phyloP scores from a whole-genome alignment of 169 alveolate genomes.

The Cryptosporidium parvum region DNA sequence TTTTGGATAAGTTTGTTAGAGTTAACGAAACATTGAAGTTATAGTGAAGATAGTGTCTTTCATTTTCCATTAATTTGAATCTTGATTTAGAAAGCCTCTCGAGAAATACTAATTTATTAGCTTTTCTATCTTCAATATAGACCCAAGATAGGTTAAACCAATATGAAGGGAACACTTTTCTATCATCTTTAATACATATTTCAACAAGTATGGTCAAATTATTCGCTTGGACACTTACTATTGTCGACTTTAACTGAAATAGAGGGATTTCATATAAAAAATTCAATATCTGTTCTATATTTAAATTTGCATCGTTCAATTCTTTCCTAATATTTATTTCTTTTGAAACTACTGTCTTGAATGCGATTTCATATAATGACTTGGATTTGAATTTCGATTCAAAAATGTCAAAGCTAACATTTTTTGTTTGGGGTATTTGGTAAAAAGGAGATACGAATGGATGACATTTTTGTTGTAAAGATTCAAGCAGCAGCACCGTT shows the following conservation, averaged over 20 bases:
- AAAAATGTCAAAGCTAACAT: not conserved
- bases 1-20: not conserved
- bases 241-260: conserved; percentile 15
- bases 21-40: not conserved
- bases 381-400: not conserved
- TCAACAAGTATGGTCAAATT: not conserved
- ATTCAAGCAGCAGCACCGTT: conserved; percentile 74
- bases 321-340: conserved; percentile 5
- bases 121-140: conserved; percentile 6
- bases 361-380: conserved; percentile 26
- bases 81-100: conserved; percentile 12
- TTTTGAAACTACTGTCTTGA: conserved; percentile 2
- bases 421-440: conserved; percentile 28
- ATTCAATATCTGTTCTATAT: not conserved
- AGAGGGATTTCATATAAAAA: conserved; percentile 20
- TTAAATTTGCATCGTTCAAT: not conserved
- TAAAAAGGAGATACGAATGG: conserved; percentile 64
- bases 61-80: not conserved
- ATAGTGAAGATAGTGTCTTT: not conserved
- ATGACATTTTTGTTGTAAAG: conserved; percentile 76
- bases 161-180: not conserved
- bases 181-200: not conserved
- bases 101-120: not conserved
- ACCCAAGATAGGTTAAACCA: conserved; percentile 42
- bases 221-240: not conserved